Evolutionary conservation across 1,284 basidiomycete genomes (phyloP).

Genomic region (Boletus subluridellus): DNA sequence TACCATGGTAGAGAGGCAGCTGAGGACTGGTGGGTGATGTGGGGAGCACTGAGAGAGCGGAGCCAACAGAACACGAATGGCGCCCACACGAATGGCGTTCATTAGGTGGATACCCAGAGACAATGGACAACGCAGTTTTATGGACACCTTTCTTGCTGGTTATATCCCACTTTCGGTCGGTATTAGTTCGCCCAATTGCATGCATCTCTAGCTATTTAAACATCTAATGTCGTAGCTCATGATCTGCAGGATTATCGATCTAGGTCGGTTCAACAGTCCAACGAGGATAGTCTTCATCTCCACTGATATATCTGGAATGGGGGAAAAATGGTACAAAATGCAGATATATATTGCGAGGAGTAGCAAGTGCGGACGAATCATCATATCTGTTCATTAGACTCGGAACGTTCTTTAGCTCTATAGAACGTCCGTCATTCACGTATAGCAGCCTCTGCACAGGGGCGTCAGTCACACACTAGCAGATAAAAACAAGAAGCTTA

Average conservation of each 20-base stretch:
- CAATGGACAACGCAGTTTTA: slow-evolving; percentile 8
- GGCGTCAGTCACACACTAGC: slow-evolving; percentile 11
- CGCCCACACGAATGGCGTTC: background rate
- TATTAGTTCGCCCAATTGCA: background rate
- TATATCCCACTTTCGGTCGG: background rate
- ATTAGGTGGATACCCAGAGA: slow-evolving; percentile 9
- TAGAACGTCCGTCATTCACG: slow-evolving; percentile 36
- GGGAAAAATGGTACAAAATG: slow-evolving; percentile 14
- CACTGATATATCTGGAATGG: background rate
- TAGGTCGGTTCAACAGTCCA: background rate
- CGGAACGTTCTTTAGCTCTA: slow-evolving; percentile 11
- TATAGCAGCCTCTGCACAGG: slow-evolving; percentile 61
- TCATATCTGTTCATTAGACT: slow-evolving; percentile 7
- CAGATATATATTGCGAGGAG: slow-evolving; percentile 16
- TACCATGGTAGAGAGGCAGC: slow-evolving; percentile 45
- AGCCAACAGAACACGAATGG: slow-evolving; percentile 21
- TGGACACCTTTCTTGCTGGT: slow-evolving; percentile 1
- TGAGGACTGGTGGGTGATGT: slow-evolving; percentile 49
- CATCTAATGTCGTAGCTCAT: background rate
- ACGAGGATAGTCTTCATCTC: background rate
- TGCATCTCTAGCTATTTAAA: background rate
- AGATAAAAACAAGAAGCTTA: slow-evolving; percentile 44
- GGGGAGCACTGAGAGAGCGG: slow-evolving; percentile 38
- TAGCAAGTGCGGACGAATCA: slow-evolving; percentile 8
- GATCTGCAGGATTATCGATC: slow-evolving; percentile 1